Base-by-base conservation (phyloP, 495 filamentous ascomycete genomes). In the Lichina pygmaea region DNA sequence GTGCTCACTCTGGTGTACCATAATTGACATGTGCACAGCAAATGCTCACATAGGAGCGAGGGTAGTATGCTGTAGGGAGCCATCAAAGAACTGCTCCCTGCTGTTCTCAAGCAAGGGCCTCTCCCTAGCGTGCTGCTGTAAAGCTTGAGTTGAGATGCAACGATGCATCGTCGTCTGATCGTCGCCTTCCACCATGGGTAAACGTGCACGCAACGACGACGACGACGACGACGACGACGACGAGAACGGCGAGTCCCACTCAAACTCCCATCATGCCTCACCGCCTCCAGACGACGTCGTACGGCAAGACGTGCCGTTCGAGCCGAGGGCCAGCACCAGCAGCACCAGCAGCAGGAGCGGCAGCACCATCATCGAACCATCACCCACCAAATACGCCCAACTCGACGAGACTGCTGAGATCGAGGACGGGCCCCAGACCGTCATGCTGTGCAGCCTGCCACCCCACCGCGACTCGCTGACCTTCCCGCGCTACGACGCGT, bases 401-500 rank as follows among this genome's bases (percentile, higher is more conserved):
- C 42, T 48, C 42, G 47, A 45, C 56, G 24, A 24, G 24, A 58
- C 10, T 44, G 44, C 33, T 52, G 45, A n/a, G 44, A 41, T 24
- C 44, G 49, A 3, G 16, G 8, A 33, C 12, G 34, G 45, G 33
- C 24, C 7, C 33, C 38, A 46, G 51, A 57, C 51, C 53, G 60
- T 68, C 16, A 84, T 85, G 75, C 69, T 61, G 57, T 93, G 85
- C 61, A 74, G 72, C 11, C 68, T 93, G 13, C 81, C 84, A 39
- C 78, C 79, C 5, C 85, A 93, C 57, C 62, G 64, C 48, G 70
- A 78, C 46, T 66, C 71, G 2, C 50, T 82, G 31, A 59, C 61
- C 0, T 94, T 97, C 53, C 46, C 63, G 12, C 72, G 78, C 0
- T 85, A 81, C 55, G 72, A 76, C 40, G 82, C 85, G 12, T 94